Percentiles rank a stretch among this genome's conserved stretches.
Conservation (phyloP, 176 grass and related monocot species). For the Rhynchospora breviuscula region DNA sequence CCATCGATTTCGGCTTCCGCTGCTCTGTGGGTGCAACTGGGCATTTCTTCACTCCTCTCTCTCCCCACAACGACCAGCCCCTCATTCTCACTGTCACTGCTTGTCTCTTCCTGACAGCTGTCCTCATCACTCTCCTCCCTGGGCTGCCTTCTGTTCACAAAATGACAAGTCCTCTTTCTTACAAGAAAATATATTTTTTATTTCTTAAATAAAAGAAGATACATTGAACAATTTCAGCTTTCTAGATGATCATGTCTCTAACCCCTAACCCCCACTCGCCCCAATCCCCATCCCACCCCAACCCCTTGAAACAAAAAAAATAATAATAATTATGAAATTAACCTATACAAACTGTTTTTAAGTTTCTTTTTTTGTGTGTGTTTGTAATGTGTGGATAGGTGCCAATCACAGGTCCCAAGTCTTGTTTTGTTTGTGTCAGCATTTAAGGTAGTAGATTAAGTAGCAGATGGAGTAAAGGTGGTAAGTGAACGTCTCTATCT, state of each 20-base stretch:
- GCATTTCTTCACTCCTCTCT: slow-evolving; percentile 17
- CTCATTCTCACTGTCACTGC: slow-evolving; percentile 43
- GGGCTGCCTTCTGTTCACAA: slow-evolving; percentile 10
- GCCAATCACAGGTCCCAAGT: too few relatives aligned
- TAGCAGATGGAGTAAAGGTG: too few relatives aligned
- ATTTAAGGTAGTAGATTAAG: too few relatives aligned
- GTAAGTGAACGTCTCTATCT: too few relatives aligned
- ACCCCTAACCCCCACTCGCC: not conserved
- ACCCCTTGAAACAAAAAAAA: too few relatives aligned
- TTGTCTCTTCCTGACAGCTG: slow-evolving; percentile 41
- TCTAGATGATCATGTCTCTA: not conserved
- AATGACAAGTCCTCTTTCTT: not conserved
- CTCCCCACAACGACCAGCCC: not conserved
- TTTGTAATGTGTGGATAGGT: too few relatives aligned
- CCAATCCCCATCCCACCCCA: not conserved
- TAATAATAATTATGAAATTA: not conserved
- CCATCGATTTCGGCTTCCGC: slow-evolving; percentile 18
- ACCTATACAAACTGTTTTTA: not conserved
- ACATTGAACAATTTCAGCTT: not conserved
- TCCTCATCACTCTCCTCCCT: slow-evolving; percentile 41
- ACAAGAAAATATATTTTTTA: not conserved
- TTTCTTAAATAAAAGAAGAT: not conserved
- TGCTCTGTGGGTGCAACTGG: slow-evolving; percentile 34
- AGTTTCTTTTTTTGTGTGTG: not conserved
- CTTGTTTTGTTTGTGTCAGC: too few relatives aligned